These are phyloP conservation scores for Xylaria sp. DNA, from an alignment of 2,329 filamentous ascomycete genomes.

Conservation along the genomic window DNA sequence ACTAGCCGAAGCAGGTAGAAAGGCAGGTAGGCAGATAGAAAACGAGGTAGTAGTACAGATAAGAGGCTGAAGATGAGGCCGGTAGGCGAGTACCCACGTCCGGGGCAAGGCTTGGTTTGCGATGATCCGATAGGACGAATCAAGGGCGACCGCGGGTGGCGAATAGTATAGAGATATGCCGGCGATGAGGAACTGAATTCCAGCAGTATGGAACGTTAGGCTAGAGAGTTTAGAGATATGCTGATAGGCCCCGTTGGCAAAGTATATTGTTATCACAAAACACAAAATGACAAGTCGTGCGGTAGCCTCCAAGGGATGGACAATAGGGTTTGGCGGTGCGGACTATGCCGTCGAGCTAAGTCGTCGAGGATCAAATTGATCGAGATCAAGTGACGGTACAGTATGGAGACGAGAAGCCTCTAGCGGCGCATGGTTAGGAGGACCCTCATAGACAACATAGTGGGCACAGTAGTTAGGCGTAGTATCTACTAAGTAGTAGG, in stretches of 20 bases:
- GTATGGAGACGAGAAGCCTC: conserved; percentile 25
- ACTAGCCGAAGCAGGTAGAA: conserved; percentile 17
- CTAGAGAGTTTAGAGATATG: conserved; percentile 1
- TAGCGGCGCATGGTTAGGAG: conserved; percentile 28
- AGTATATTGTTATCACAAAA: background rate
- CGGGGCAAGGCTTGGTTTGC: conserved; percentile 29
- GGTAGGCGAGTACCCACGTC: conserved; percentile 26
- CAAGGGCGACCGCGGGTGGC: conserved; percentile 10
- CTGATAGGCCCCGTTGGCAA: conserved; percentile 17
- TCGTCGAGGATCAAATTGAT: conserved; percentile 19
- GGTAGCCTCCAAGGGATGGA: background rate
- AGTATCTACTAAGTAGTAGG: conserved; percentile 8
- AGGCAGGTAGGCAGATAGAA: conserved; percentile 17
- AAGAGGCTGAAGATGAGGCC: conserved; percentile 37
- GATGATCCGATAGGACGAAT: conserved; percentile 24
- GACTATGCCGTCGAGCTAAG: conserved; percentile 23
- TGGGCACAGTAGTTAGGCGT: background rate
- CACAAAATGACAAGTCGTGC: conserved; percentile 18
- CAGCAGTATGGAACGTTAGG: background rate
- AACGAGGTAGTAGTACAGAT: conserved; percentile 8
- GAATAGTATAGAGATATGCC: conserved; percentile 10
- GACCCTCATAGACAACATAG: conserved; percentile 8
- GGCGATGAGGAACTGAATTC: background rate
- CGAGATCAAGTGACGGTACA: conserved; percentile 27
- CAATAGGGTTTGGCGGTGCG: conserved; percentile 18